phyloP scores from a whole-genome alignment of 106 monocot genomes.

The Xerophyta viscosa region DNA sequence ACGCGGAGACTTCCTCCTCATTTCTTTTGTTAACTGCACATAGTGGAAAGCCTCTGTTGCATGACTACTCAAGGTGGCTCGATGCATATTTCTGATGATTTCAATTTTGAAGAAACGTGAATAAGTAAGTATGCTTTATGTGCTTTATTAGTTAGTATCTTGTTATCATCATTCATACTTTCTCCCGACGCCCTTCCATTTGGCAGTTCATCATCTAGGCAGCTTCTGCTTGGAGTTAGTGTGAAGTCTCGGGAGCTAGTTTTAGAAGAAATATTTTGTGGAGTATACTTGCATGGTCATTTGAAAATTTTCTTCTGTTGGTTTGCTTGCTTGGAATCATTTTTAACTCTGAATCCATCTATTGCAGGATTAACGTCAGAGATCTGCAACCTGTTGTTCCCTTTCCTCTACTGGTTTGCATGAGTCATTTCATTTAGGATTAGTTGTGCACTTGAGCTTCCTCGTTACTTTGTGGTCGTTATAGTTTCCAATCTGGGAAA shows the following conservation, averaged over 20 bases:
- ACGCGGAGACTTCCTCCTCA: conserved; percentile 47
- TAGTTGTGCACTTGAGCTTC: background rate
- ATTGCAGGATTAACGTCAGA: background rate
- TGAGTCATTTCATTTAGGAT: background rate
- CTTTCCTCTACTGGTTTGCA: background rate
- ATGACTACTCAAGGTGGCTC: conserved; percentile 34
- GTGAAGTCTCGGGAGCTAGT: conserved; percentile 13
- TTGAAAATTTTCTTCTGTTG: background rate
- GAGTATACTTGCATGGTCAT: conserved; percentile 8
- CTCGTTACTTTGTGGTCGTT: background rate
- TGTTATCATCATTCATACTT: conserved; percentile 3
- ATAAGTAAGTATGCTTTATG: conserved; percentile 17
- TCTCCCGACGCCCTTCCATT: conserved; percentile 10
- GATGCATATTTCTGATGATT: conserved; percentile 35
- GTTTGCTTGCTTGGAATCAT: background rate
- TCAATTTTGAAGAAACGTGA: conserved; percentile 22
- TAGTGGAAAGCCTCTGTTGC: conserved; percentile 28
- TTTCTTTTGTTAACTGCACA: conserved; percentile 82
- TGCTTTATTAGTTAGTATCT: conserved; percentile 2
- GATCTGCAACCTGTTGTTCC: background rate
- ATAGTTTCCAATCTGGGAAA: background rate
- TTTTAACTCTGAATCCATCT: background rate
- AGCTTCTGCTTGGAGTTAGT: conserved; percentile 18
- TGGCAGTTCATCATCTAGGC: conserved; percentile 9
- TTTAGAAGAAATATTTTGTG: conserved; percentile 10